Base-by-base conservation (phyloP, 2,329 filamentous ascomycete genomes). In the Alternaria gansuensis region DNA sequence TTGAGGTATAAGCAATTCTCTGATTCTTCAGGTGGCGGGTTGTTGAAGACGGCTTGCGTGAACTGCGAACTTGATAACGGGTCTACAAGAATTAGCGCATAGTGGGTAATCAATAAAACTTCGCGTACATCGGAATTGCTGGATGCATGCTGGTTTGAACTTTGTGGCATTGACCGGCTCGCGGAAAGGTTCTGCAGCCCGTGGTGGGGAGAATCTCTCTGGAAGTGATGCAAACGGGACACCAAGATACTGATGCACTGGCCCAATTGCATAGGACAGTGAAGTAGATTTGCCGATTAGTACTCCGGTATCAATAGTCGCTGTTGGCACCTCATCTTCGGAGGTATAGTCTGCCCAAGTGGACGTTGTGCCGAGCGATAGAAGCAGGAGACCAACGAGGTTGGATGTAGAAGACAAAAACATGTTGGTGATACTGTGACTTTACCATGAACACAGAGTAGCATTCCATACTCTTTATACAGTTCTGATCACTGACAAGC, bases 1-100 rank as follows among this genome's bases (percentile, higher is more conserved):
- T 81, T 78, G 8, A 79, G 64, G 29, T 78, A 74, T 31, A 80
- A 57, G 59, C 78, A 81, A 54, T 80, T 77, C 52, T 81, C 78
- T 8, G 66, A 71, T 46, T 75, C 73, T 17, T 60, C 54, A 3
- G 64, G 62, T 10, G 66, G 50, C 23, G 63, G 69, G 13, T 68
- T 67, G 26, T 74, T 73, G 55, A 73, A 73, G 2, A 74, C 41
- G 0, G 17, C 36, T 33, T 63, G 43, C 1, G 61, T 65, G 2
- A 71, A 55, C 7, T 63, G 56, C 3, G 60, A 57, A n/a, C 37
- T 59, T 31, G 57, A 60, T 26, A 63, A 37, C 5, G 69, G 66
- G 50, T 69, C 70, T 72, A 13, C 33, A 0, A 14, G 3, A 13
- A 8, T 52, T 26, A 52, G 50, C 10, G 4, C 17, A 34, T 24